Evolutionary conservation across 192 early-diverging fungal genomes (phyloP), one percentile per base, ranked within the genome.

Genomic region (Coemansia sp.): DNA sequence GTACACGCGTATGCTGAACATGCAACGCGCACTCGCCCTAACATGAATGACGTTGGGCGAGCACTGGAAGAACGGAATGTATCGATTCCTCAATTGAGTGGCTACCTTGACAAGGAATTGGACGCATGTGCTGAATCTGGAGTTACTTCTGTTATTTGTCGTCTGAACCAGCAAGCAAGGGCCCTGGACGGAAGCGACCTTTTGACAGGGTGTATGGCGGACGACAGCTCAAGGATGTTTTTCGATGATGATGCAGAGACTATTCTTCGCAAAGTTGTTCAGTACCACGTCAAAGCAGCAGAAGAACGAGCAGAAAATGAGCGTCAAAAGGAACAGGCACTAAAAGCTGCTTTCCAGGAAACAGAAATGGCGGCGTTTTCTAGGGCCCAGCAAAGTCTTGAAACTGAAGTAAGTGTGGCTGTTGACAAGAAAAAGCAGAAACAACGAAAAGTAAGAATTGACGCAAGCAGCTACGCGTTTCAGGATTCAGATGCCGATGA

Each of bases 11-110:
- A 78, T 49, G 81, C 72, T 1, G 81, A 83, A 70, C 81, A 78
- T 53, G 81, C 81, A 11, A 83, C 76, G 3, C 81, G 81, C 57
- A 83, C 81, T 1, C 68, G 81, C 1, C 81, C 81, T 13, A 83
- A 83, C 49, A 72, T 83, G 76, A 83, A 83, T 49, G 81, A 83
- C 39, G 81, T 83, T 6, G 76, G 69, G 15, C 68, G 76, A 18
- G 81, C 76, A 2, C 73, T 83, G 1, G 76, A 83, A 26, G 74
- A 82, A 40, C 70, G 79, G n/a, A 62, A 49, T 6, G 65, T 77
- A 11, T 65, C 79, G 10, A 71, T 63, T 26, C 19, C 67, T 18
- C 74, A 81, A 49, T 56, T 81, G 45, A 67, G 76, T 38, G 56
- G 63, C 43, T 81, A 81, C 61, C 60, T 64, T 11, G 43, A 43